Evolutionary conservation across 2,329 filamentous ascomycete genomes (phyloP).

Genomic region (Trichophyton equinum): DNA sequence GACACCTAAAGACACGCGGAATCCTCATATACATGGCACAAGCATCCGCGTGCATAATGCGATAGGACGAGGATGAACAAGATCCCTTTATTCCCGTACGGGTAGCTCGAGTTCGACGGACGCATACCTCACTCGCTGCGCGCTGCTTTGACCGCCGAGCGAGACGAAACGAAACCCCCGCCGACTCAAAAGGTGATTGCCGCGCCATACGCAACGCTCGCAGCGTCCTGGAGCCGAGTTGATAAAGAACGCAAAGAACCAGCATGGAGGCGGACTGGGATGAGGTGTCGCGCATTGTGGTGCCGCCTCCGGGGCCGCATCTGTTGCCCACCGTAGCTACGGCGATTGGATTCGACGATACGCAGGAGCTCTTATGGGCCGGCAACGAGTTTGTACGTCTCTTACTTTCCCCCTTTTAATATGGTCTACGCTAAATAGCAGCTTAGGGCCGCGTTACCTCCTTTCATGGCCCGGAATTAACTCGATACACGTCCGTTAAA

Average conservation of each 20-base stretch:
- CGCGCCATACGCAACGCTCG: too few species aligned
- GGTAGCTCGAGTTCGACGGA: background rate
- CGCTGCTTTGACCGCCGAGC: background rate
- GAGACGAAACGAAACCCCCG: too few species aligned
- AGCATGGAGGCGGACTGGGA: conserved; percentile 38
- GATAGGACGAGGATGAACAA: background rate
- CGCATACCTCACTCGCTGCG: background rate
- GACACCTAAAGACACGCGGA: too few species aligned
- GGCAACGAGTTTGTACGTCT: conserved; percentile 72
- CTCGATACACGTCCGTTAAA: conserved; percentile 81
- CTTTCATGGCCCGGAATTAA: conserved; percentile 73
- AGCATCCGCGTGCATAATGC: background rate
- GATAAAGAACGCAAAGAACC: background rate
- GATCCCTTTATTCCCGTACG: background rate
- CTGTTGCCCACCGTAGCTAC: conserved; percentile 58
- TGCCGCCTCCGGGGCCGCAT: conserved; percentile 64
- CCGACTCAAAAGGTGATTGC: too few species aligned
- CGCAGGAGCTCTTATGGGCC: conserved; percentile 82
- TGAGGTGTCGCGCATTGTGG: conserved; percentile 67
- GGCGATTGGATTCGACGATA: conserved; percentile 76
- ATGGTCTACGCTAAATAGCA: background rate
- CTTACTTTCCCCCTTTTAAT: background rate
- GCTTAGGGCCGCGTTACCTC: conserved; percentile 71
- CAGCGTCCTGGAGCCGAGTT: background rate
- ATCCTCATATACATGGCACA: background rate